A percentile compares a stretch with the other conserved stretches of the same genome.
These are phyloP conservation scores for Chimonanthus praecox DNA, from an alignment of 164 flowering plant species.

Conservation along the genomic window DNA sequence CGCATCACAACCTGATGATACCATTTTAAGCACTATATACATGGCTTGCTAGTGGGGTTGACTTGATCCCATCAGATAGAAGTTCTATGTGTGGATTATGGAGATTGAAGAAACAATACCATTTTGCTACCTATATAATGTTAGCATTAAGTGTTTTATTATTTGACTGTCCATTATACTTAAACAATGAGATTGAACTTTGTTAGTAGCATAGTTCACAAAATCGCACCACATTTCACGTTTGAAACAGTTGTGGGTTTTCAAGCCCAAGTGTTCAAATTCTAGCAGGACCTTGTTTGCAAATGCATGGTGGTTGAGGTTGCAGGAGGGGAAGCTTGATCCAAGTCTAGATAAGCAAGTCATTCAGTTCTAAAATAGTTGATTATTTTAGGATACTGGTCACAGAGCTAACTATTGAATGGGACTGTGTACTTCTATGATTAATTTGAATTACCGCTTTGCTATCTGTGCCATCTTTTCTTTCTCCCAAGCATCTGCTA, in stretches of 20 bases:
- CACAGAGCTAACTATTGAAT: not conserved
- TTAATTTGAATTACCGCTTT: conserved; percentile 35
- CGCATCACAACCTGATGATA: too few relatives aligned
- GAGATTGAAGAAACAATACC: too few relatives aligned
- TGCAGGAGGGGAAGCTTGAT: not conserved
- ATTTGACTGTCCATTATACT: too few relatives aligned
- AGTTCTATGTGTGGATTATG: too few relatives aligned
- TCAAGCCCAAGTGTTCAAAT: not conserved
- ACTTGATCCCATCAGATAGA: too few relatives aligned
- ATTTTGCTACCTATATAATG: not conserved
- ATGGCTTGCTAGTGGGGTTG: too few relatives aligned
- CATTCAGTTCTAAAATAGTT: not conserved
- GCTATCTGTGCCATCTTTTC: conserved; percentile 37
- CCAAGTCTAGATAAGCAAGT: not conserved
- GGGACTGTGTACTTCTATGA: not conserved
- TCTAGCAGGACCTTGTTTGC: not conserved
- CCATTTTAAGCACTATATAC: too few relatives aligned
- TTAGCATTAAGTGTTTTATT: not conserved
- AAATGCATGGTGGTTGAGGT: not conserved
- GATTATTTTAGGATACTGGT: not conserved
- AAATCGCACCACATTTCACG: too few relatives aligned
- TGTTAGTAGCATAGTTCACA: too few relatives aligned
- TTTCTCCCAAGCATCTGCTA: conserved; percentile 65
- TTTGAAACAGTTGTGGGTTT: too few relatives aligned
- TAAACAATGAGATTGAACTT: too few relatives aligned